Percentiles rank a stretch among this genome's conserved stretches.
These are phyloP conservation scores for Petunia secreta DNA, from an alignment of 257 asterid species.

Conservation along the genomic window DNA sequence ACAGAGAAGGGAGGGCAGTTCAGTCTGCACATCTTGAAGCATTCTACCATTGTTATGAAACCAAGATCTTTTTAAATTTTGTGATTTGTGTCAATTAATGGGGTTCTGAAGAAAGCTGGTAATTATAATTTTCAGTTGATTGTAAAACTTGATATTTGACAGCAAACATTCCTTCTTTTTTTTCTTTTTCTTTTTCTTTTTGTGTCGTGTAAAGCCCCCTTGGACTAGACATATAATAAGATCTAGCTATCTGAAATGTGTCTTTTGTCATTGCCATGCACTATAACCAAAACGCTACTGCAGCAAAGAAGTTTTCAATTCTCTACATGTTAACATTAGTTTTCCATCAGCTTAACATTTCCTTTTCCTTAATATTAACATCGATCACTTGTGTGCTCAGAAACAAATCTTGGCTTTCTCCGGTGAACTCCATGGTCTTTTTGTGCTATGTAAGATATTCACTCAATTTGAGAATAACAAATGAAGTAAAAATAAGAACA, in stretches of 20 bases:
- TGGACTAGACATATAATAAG: not conserved
- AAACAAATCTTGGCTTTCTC: no score
- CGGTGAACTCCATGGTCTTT: no score
- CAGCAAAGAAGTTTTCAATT: no score
- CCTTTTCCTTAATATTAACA: no score
- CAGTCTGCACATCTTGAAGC: conserved; percentile 75
- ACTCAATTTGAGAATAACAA: no score
- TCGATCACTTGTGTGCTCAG: no score
- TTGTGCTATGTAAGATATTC: no score
- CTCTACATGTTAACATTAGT: no score
- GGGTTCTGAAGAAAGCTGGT: not conserved
- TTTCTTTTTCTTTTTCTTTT: no score
- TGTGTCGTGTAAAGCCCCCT: not conserved
- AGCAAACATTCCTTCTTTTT: not conserved
- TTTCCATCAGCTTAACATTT: no score
- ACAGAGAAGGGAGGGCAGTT: conserved; percentile 78
- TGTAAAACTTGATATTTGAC: not conserved
- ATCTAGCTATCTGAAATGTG: not conserved
- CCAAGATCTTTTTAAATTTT: conserved; percentile 44
- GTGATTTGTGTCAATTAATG: not conserved
- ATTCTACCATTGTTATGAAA: conserved; percentile 64
- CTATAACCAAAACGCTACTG: no score
- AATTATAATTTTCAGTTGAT: not conserved
- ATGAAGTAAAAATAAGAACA: no score
- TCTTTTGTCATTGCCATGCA: not conserved